These are phyloP conservation scores for Cryptococcus amylolentus DNA, from an alignment of 1,284 basidiomycete species.

Conservation along the genomic window DNA sequence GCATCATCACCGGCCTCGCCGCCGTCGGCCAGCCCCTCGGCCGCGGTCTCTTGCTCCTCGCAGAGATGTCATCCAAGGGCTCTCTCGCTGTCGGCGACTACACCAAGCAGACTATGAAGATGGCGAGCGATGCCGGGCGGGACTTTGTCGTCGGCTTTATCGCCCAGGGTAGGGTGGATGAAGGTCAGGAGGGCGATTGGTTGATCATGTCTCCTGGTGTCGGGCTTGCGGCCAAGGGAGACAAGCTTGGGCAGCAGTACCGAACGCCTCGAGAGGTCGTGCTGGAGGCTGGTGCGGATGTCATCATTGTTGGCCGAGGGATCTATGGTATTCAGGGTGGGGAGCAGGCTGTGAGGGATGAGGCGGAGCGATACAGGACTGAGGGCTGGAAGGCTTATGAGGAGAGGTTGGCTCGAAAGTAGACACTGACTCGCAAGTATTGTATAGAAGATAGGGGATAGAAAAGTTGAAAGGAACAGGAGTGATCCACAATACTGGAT, in stretches of 20 bases:
- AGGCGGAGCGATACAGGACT: slow-evolving; percentile 76
- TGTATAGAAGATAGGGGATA: neutral
- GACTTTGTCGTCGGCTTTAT: slow-evolving; percentile 97
- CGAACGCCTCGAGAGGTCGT: slow-evolving; percentile 85
- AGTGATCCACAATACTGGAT: neutral
- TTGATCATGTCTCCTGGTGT: slow-evolving; percentile 92
- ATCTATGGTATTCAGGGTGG: slow-evolving; percentile 71
- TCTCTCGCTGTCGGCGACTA: slow-evolving; percentile 80
- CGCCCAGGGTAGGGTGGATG: slow-evolving; percentile 77
- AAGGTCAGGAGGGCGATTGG: slow-evolving; percentile 80
- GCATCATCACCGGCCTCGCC: slow-evolving; percentile 82
- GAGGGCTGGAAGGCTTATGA: slow-evolving; percentile 93
- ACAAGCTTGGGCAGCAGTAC: slow-evolving; percentile 94
- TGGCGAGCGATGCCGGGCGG: slow-evolving; percentile 68
- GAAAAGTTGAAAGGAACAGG: neutral
- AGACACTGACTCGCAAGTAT: neutral
- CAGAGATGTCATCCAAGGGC: slow-evolving; percentile 94
- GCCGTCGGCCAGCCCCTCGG: slow-evolving; percentile 79
- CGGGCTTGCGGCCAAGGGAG: slow-evolving; percentile 75
- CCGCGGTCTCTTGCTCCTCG: slow-evolving; percentile 84
- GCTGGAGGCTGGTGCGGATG: slow-evolving; percentile 80
- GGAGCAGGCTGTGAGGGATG: slow-evolving; percentile 60
- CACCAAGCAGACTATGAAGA: slow-evolving; percentile 76
- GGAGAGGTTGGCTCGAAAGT: slow-evolving; percentile 45
- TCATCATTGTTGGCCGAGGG: slow-evolving; percentile 96